Evolutionary conservation across 352 stramenopile species (phyloP), one percentile per base, ranked within the genome.

Genomic region (Globisporangium emineosum): DNA sequence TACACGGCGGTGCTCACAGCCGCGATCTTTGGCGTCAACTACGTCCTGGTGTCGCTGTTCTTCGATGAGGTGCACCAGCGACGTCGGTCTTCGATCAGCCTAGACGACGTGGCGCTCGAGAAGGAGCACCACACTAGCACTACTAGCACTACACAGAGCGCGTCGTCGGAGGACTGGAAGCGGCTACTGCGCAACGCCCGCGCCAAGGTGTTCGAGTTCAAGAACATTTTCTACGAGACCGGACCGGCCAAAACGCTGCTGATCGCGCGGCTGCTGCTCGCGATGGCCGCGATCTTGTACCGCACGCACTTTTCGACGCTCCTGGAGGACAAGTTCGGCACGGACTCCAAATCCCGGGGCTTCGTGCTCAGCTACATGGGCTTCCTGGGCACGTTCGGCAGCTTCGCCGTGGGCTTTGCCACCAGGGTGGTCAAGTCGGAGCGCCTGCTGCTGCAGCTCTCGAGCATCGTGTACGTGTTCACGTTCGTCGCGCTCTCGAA

Each of bases 341-440:
- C 83, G 64, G 80, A 89, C 62, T 77, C 85, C 21, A 81, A 77
- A 40, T 66, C 73, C 23, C 67, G 85, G 23, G 85, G 85, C 17
- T 92, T 90, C 49, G 53, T 94, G 60, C 71, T 94, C 35, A 92
- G 85, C 64, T 94, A 94, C 74, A 92, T 91, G 79, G 85, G 85
- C 3, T 35, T 90, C 42, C 71, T 94, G 12, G 83, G 81, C 3
- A 84, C 86, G 19, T 62, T 84, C 29, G 80, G 82, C 17, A 91
- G 85, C 60, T 77, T 83, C 29, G 78, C 78, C 1, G 85, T 94
- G 32, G 85, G 82, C 7, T 68, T 81, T 32, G 67, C 81, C 8
- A 78, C 79, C 50, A 72, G 71, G 17, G 47, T 76, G 15, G 65
- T 86, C 12, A 73, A 66, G 52, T 89, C 78, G 5, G 79, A 90